Evolutionary conservation across 257 asterid genomes (phyloP).

Genomic region (Solanum verrucosum): DNA sequence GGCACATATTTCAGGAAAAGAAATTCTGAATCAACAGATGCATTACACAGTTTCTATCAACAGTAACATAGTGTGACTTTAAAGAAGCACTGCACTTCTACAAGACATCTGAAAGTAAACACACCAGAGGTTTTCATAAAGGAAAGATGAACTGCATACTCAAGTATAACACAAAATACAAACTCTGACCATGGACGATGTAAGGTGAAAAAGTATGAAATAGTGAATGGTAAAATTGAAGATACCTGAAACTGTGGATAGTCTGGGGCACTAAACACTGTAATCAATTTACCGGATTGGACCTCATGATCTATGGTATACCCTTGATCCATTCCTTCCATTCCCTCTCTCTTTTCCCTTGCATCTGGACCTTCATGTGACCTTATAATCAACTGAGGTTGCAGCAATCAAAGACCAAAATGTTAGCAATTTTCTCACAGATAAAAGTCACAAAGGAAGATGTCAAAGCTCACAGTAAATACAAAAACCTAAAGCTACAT

Average conservation of each 20-base stretch:
- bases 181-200: not conserved
- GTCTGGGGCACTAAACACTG: slow-evolving; percentile 97
- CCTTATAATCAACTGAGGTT: slow-evolving; percentile 73
- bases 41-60: not conserved
- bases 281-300: slow-evolving; percentile 78
- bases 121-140: not conserved
- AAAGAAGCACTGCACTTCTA: not conserved
- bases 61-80: not conserved
- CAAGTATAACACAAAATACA: not conserved
- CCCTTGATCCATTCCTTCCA: slow-evolving; percentile 76
- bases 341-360: slow-evolving; percentile 76
- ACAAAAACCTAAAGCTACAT: not conserved
- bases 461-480: not conserved
- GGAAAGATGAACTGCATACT: not conserved
- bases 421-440: not conserved
- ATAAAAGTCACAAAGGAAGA: not conserved
- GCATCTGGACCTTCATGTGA: slow-evolving; percentile 99
- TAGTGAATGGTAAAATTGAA: slow-evolving; percentile 5
- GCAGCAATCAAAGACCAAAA: not conserved
- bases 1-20: not conserved
- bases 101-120: not conserved
- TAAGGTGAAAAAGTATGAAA: not conserved
- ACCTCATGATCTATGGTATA: slow-evolving; percentile 84
- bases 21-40: not conserved
- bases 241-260: slow-evolving; percentile 96